Conservation (phyloP, 2,329 filamentous ascomycete species). For the Phaeoacremonium minimum region DNA sequence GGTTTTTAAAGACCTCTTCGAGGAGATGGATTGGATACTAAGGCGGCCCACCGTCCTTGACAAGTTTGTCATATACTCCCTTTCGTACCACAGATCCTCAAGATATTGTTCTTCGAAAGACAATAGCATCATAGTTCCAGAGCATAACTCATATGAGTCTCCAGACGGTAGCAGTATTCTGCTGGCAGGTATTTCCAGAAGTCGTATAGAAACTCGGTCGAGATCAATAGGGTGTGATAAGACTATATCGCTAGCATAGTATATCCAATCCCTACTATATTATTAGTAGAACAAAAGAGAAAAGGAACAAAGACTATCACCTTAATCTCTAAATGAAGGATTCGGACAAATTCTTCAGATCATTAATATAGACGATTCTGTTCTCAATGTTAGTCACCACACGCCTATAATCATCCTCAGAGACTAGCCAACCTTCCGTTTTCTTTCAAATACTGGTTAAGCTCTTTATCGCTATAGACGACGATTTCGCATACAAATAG, state of each 20-base stretch:
- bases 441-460: not conserved
- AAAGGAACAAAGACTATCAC: not conserved
- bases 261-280: not conserved
- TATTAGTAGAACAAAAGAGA: not conserved
- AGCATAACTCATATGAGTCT: not conserved
- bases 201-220: not conserved
- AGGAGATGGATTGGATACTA: not conserved
- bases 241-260: not conserved
- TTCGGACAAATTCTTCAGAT: not conserved
- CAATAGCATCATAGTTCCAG: not conserved
- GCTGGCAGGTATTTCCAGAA: not conserved
- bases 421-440: not conserved
- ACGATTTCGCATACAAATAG: not conserved
- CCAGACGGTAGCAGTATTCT: not conserved
- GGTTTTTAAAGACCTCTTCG: not conserved
- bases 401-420: not conserved
- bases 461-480: not conserved
- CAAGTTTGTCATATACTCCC: not conserved
- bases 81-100: not conserved
- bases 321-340: not conserved
- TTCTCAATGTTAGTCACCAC: not conserved
- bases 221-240: not conserved
- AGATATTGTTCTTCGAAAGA: not conserved
- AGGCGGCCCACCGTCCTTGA: not conserved
- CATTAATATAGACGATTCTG: not conserved